Evolutionary conservation across 140 eudicot genomes (phyloP), one percentile per base, ranked within the genome.

Genomic region (Ambrosia hybrid): DNA sequence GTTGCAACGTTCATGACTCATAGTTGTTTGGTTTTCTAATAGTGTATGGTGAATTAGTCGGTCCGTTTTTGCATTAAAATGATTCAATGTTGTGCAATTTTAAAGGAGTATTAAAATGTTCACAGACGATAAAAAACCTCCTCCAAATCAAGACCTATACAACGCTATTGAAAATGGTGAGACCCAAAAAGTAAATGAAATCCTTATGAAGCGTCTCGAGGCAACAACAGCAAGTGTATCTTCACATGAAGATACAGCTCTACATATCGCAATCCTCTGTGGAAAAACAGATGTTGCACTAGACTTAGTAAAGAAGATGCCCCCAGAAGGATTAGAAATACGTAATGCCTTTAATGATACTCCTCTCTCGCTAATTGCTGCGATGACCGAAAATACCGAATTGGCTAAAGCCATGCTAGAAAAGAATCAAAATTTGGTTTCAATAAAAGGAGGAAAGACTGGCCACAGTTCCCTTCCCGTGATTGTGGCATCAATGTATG

Each of bases 401-500:
- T 41, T 85, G 41, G 86, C 83, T 9, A 21, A 30, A 62, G 76
- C 77, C 33, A 67, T 82, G 72, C 76, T 81, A 59, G 9, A n/a
- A 10, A 79, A 51, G 72, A 85, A 85, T 73, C 46, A 4, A 9
- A 76, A 63, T 10, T 52, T 75, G 69, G 76, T 79, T 11, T 10
- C 14, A 0, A 65, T 79, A 11, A 49, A 60, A 57, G 52, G 16
- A 11, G 83, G 76, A 9, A 71, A 82, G 48, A 70, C 41, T 1
- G 85, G 73, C 0, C 82, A 85, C 13, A 84, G 80, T 6, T 72
- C 77, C 0, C 80, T 85, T 57, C 85, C 90, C 8, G 78, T 85
- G n/a, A 82, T 79, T 53, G 85, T 79, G 81, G 90, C 87, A 17
- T 79, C 87, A 0, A 57, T 78, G 73, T 82, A 85, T 76, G 87